Conservation (phyloP, 176 grass and related monocot genomes). For the Puya raimondii region DNA sequence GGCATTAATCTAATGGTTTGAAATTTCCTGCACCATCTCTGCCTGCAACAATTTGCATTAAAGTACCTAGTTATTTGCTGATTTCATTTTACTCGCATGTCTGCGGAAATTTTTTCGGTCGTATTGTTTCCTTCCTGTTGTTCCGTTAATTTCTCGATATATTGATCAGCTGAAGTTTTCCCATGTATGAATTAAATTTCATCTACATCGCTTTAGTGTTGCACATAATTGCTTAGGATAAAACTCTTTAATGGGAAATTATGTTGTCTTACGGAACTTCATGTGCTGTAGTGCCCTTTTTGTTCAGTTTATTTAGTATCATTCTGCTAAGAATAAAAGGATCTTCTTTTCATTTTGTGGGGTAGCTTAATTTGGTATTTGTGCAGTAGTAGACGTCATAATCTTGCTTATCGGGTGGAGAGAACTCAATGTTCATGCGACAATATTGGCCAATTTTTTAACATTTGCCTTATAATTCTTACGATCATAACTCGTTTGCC, state of each 20-base stretch:
- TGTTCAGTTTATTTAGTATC: too few species aligned
- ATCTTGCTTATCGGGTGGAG: too few species aligned
- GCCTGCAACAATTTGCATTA: neutral
- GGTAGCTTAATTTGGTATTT: too few species aligned
- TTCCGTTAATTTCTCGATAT: neutral
- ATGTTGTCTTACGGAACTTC: neutral
- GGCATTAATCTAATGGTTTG: neutral
- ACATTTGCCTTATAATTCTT: too few species aligned
- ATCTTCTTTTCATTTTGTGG: too few species aligned
- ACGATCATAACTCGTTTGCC: too few species aligned
- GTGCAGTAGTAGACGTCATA: too few species aligned
- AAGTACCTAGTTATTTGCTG: neutral
- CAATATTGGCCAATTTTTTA: too few species aligned
- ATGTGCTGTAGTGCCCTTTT: too few species aligned
- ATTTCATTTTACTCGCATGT: neutral
- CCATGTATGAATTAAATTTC: neutral
- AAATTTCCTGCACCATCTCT: neutral
- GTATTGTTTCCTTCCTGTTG: neutral
- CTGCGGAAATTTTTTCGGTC: neutral
- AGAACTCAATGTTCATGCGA: too few species aligned
- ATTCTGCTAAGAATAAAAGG: too few species aligned
- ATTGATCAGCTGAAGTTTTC: neutral
- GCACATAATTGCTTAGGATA: neutral
- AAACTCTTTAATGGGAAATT: neutral
- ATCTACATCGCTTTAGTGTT: neutral